Base-by-base conservation (phyloP, 768 basidiomycete species). In the Zangia roseola region DNA sequence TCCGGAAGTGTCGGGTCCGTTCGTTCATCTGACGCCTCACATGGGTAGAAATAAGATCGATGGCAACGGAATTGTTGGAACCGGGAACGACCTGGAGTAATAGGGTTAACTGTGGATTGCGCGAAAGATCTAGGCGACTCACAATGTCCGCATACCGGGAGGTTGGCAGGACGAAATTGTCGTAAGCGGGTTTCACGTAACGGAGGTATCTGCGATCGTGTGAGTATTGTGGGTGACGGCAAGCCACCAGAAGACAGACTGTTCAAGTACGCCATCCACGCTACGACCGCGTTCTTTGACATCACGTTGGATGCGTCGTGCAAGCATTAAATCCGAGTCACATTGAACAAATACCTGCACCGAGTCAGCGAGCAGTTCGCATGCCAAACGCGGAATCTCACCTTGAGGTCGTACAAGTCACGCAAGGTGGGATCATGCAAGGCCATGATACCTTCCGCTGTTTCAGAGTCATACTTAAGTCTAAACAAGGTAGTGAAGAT, bases 321-420 rank as follows among this genome's bases (percentile, higher is more conserved):
- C 92, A 40, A 99, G 84, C 97, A 99, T 99, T 19, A 98, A 72
- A 66, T 99, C 97, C 8, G 94, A 87, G 64, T 98, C 94, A 50
- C 88, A 90, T 73, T 95, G 91, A 7, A 94, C 92, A 54, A 91
- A 94, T 5, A 94, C 75, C 87, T 91, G 46, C 8, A 40, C 7
- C 14, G 25, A 4, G 28, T 52, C 23, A 42, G 16, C 37, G 0
- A 36, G 35, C 10, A 25, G 47, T 9, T 31, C 23, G 5, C 36
- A 37, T 39, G 24, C 42, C 38, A 30, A 8, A 12, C 2, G 5
- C 36, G 6, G 31, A 24, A n/a, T 59, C 65, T 43, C 53, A 83
- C 93, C 78, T 97, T 95, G 31, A 99, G 77, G 67, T 99, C 97
- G 60, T 97, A 95, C 39, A 98, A 68, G 6, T 77, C 78, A 46